Conservation (phyloP, 2,329 filamentous ascomycete genomes). For the Ascosphaera pollenicola region DNA sequence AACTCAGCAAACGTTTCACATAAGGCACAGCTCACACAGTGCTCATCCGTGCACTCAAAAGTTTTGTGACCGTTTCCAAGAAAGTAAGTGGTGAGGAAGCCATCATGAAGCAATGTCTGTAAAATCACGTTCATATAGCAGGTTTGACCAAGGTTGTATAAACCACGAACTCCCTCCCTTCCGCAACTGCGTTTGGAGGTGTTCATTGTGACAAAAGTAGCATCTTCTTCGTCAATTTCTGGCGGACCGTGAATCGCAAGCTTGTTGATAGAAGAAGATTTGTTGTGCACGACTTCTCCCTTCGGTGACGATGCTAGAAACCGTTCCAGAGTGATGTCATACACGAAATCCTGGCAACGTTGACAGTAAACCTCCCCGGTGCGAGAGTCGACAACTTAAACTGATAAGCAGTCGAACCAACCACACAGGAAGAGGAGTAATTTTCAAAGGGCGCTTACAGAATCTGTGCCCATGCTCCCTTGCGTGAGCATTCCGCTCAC, state of each 20-base stretch:
- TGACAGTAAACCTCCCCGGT: slow-evolving; percentile 19
- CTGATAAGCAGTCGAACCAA: background rate
- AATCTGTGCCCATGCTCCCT: slow-evolving; percentile 19
- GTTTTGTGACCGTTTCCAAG: slow-evolving; percentile 73
- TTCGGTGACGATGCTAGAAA: slow-evolving; percentile 6
- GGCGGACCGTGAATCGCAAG: slow-evolving; percentile 7
- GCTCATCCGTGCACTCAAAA: slow-evolving; percentile 40
- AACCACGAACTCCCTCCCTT: slow-evolving; percentile 67
- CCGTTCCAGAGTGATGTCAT: slow-evolving; percentile 19
- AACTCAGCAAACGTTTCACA: slow-evolving; percentile 42
- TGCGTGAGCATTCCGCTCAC: slow-evolving; percentile 14
- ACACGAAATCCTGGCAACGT: slow-evolving; percentile 19
- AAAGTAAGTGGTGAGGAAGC: slow-evolving; percentile 76
- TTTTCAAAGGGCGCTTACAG: slow-evolving; percentile 11
- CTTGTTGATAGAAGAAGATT: slow-evolving; percentile 2
- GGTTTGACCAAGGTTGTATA: slow-evolving; percentile 96
- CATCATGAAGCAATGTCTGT: slow-evolving; percentile 84
- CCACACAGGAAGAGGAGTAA: too few relatives aligned
- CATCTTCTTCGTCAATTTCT: slow-evolving; percentile 33
- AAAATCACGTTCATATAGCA: slow-evolving; percentile 97
- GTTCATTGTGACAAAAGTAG: slow-evolving; percentile 55
- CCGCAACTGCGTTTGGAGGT: slow-evolving; percentile 62
- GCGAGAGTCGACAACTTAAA: slow-evolving; percentile 19
- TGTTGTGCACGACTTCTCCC: background rate
- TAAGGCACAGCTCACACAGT: slow-evolving; percentile 38